Percentiles rank a stretch among this genome's conserved stretches.
These are phyloP conservation scores for Cylindrotheca closterium DNA, from an alignment of 108 stramenopile species.

Conservation along the genomic window DNA sequence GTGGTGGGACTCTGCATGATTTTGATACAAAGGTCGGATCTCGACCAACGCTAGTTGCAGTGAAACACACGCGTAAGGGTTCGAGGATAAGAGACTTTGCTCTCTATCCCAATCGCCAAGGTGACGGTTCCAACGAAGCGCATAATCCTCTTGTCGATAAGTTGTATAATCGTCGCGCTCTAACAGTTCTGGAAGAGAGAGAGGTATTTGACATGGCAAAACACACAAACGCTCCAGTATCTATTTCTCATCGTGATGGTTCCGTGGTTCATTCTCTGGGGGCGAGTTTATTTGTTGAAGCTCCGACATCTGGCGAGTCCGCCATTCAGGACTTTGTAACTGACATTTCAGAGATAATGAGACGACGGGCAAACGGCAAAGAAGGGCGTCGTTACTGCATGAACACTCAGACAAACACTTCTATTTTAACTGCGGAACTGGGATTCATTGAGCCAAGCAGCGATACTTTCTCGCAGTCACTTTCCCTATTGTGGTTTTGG, in stretches of 20 bases:
- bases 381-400: slow-evolving; percentile 56
- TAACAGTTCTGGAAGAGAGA: slow-evolving; percentile 53
- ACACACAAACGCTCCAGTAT: slow-evolving; percentile 47
- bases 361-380: slow-evolving; percentile 58
- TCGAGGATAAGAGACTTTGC: slow-evolving; percentile 32
- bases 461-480: too few relatives aligned
- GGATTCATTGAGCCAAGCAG: too few relatives aligned
- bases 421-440: too few relatives aligned
- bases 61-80: slow-evolving; percentile 12
- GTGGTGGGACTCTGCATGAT: slow-evolving; percentile 47
- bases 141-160: slow-evolving; percentile 5
- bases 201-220: slow-evolving; percentile 44
- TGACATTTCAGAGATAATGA: slow-evolving; percentile 79
- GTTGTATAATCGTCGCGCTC: slow-evolving; percentile 38
- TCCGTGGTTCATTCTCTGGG: slow-evolving; percentile 57
- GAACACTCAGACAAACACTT: slow-evolving; percentile 58
- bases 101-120: slow-evolving; percentile 10
- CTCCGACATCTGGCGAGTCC: slow-evolving; percentile 36
- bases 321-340: slow-evolving; percentile 24
- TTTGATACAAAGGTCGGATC: slow-evolving; percentile 63
- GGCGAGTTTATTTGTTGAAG: slow-evolving; percentile 46
- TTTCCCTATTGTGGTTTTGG: slow-evolving; percentile 62
- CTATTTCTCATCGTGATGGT: slow-evolving; percentile 75
- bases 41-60: slow-evolving; percentile 35
- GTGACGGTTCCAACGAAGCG: background rate